Evolutionary conservation across 305 asterid species (phyloP).

Genomic region (Fraxinus floribunda): DNA sequence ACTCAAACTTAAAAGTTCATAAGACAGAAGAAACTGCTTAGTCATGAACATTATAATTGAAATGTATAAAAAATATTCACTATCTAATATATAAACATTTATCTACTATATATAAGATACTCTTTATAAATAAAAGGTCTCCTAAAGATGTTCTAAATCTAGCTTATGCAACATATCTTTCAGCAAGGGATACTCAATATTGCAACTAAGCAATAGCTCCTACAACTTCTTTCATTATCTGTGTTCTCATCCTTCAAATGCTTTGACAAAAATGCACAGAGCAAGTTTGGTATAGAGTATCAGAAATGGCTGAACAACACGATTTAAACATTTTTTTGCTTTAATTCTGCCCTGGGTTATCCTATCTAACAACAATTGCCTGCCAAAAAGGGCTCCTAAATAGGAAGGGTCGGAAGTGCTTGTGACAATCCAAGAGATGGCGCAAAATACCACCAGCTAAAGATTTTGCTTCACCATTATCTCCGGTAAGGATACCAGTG

Average conservation of each 20-base stretch:
- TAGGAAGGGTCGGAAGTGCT: conserved; percentile 28
- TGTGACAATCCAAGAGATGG: conserved; percentile 42
- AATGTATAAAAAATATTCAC: too few species aligned
- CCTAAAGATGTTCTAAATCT: background rate
- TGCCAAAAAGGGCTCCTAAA: background rate
- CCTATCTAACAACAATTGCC: background rate
- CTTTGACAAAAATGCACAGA: background rate
- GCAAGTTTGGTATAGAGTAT: background rate
- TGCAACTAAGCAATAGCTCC: background rate
- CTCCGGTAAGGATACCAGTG: conserved; percentile 45
- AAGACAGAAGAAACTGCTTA: too few species aligned
- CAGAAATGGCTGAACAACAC: background rate
- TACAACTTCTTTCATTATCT: too few species aligned
- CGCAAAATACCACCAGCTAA: conserved; percentile 54
- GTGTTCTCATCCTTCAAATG: background rate
- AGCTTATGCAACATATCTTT: background rate
- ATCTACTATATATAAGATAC: too few species aligned
- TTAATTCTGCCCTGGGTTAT: background rate
- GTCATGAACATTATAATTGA: too few species aligned
- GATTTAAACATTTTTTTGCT: background rate
- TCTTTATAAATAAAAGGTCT: too few species aligned
- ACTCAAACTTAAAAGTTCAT: too few species aligned
- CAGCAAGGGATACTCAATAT: background rate
- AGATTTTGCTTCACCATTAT: conserved; percentile 41
- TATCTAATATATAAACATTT: too few species aligned